Conservation (phyloP, 1,284 basidiomycete genomes). For the Heliocybe sulcata region DNA sequence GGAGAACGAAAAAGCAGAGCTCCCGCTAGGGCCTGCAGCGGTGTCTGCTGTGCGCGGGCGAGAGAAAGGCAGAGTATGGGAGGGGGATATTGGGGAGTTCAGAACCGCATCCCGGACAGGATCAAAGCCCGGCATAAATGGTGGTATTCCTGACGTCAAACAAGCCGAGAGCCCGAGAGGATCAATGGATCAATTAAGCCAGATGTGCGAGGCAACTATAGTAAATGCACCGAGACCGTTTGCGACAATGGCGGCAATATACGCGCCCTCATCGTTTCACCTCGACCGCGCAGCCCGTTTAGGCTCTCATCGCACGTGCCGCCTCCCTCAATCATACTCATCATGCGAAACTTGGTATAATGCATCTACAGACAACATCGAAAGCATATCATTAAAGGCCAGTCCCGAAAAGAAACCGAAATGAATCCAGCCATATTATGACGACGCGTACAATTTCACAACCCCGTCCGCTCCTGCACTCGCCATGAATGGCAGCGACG, state of each 20-base stretch:
- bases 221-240: not conserved
- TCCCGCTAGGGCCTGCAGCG: constrained; percentile 5
- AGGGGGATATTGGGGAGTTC: constrained; percentile 46
- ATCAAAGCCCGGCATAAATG: constrained; percentile 41
- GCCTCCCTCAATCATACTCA: not conserved
- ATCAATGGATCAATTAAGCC: not conserved
- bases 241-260: not conserved
- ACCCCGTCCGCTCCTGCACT: constrained; percentile 95
- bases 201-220: not conserved
- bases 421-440: constrained; percentile 30
- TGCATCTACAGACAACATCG: constrained; percentile 1
- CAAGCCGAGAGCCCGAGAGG: not conserved
- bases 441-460: constrained; percentile 83
- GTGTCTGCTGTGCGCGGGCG: constrained; percentile 20
- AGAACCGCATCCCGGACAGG: constrained; percentile 76
- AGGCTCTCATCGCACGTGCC: not conserved
- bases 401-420: not conserved
- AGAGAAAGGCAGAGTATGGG: constrained; percentile 19
- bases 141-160: not conserved
- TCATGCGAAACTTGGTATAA: not conserved
- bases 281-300: not conserved
- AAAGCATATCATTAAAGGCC: constrained; percentile 5
- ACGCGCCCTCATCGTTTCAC: not conserved
- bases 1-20: constrained; percentile 11
- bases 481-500: constrained; percentile 80